Evolutionary conservation across 495 filamentous ascomycete species (phyloP).

Genomic region (Tuber calosporum): DNA sequence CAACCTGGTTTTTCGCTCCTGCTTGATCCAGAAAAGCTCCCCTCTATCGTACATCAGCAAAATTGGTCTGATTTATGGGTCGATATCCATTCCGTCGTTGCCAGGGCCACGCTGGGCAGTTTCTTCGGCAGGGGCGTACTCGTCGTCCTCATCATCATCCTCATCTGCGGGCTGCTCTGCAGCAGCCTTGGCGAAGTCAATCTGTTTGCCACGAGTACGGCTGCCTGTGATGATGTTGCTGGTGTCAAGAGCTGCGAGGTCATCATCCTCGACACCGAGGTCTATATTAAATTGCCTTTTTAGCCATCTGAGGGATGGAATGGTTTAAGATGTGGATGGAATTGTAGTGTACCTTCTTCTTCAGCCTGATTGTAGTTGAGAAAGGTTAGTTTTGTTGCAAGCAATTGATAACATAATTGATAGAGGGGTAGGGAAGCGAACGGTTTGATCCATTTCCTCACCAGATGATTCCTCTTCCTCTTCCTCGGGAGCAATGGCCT

Average conservation of each 20-base stretch:
- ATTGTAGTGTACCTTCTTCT: conserved; percentile 48
- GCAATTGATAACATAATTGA: neutral
- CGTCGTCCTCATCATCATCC: conserved; percentile 74
- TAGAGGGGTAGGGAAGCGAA: conserved; percentile 11
- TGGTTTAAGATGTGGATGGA: conserved; percentile 3
- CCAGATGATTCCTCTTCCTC: conserved; percentile 47
- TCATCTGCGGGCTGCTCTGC: conserved; percentile 59
- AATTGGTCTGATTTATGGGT: neutral
- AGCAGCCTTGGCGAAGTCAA: conserved; percentile 78
- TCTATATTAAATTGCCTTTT: conserved; percentile 44
- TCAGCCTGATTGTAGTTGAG: conserved; percentile 39
- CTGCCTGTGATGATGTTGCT: conserved; percentile 75
- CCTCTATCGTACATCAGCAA: neutral
- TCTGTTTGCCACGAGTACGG: conserved; percentile 76
- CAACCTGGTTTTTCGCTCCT: neutral
- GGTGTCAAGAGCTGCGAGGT: conserved; percentile 82
- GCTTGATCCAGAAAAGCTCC: neutral
- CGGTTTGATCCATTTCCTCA: conserved; percentile 48
- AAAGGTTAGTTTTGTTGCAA: conserved; percentile 14
- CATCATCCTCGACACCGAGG: conserved; percentile 67
- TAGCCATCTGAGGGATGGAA: conserved; percentile 7
- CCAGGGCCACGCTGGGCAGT: neutral
- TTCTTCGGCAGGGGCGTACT: conserved; percentile 45
- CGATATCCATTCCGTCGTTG: neutral
- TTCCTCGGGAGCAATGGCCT: conserved; percentile 62